Conservation (phyloP, 106 monocot species). For the Phalaenopsis equestris region DNA sequence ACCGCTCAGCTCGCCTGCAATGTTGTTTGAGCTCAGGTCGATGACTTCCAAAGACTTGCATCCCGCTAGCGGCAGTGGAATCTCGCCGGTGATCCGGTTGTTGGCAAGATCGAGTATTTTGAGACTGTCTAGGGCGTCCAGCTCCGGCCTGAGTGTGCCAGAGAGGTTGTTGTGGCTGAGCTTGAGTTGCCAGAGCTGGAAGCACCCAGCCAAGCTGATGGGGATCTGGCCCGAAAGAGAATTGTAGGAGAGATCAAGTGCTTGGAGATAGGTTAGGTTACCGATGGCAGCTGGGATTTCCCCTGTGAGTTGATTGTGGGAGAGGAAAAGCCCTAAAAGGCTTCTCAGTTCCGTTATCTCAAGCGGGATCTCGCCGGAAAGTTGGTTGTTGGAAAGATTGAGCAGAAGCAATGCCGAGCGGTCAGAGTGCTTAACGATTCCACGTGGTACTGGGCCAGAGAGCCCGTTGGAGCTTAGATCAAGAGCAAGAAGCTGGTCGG, state of each 20-base stretch:
- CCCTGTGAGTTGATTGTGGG: slow-evolving; percentile 54
- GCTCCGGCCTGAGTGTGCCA: slow-evolving; percentile 70
- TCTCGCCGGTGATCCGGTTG: slow-evolving; percentile 82
- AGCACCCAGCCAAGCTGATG: slow-evolving; percentile 67
- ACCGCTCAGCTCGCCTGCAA: slow-evolving; percentile 70
- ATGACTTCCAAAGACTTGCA: slow-evolving; percentile 83
- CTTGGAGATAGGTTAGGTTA: slow-evolving; percentile 80
- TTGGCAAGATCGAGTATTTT: slow-evolving; percentile 51
- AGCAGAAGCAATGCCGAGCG: slow-evolving; percentile 58
- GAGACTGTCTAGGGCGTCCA: slow-evolving; percentile 80
- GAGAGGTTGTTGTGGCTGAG: slow-evolving; percentile 73
- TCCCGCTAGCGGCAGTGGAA: slow-evolving; percentile 81
- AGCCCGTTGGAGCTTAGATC: slow-evolving; percentile 72
- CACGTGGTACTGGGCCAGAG: slow-evolving; percentile 53
- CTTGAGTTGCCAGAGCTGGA: slow-evolving; percentile 79
- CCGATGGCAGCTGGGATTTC: slow-evolving; percentile 74
- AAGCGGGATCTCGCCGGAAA: slow-evolving; percentile 56
- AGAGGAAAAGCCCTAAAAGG: slow-evolving; percentile 55
- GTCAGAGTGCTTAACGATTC: slow-evolving; percentile 39
- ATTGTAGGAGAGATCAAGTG: slow-evolving; percentile 67
- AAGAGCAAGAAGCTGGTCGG: slow-evolving; percentile 48
- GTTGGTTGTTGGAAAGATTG: slow-evolving; percentile 50
- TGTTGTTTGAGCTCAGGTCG: slow-evolving; percentile 46
- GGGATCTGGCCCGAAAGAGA: slow-evolving; percentile 66
- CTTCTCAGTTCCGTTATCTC: slow-evolving; percentile 53